phyloP scores from a whole-genome alignment of 495 filamentous ascomycete genomes.

The Talaromyces nanjingensis region DNA sequence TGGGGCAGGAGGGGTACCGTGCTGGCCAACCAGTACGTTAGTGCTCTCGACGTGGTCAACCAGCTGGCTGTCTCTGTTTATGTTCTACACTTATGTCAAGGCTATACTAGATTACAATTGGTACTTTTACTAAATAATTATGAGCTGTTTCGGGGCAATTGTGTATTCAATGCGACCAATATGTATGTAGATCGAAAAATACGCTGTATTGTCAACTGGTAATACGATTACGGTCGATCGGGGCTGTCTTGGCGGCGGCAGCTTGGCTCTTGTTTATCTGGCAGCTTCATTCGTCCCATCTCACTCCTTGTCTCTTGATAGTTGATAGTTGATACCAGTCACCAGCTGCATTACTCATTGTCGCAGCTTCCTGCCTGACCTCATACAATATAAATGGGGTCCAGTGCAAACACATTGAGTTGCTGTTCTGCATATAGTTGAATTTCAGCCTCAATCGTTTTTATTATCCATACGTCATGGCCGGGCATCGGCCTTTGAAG shows the following conservation, averaged over 20 bases:
- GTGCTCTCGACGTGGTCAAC: background rate
- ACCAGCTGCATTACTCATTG: background rate
- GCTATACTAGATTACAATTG: background rate
- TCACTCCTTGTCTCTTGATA: background rate
- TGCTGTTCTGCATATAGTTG: slow-evolving; percentile 17
- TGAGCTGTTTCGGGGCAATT: background rate
- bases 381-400: slow-evolving; percentile 6
- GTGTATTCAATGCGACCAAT: background rate
- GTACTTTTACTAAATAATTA: background rate
- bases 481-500: slow-evolving; percentile 42
- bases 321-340: background rate
- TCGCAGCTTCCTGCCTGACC: slow-evolving; percentile 5
- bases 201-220: background rate
- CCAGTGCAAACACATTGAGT: background rate
- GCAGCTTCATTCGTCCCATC: slow-evolving; percentile 6
- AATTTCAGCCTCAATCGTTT: slow-evolving; percentile 28
- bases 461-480: slow-evolving; percentile 21
- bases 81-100: background rate
- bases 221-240: background rate
- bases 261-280: slow-evolving; percentile 7
- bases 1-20: slow-evolving; percentile 13
- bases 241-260: background rate
- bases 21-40: background rate
- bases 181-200: background rate
- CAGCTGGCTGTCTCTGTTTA: background rate